Conservation (phyloP, 805 yeast species). For the Teunomyces panamensis region DNA sequence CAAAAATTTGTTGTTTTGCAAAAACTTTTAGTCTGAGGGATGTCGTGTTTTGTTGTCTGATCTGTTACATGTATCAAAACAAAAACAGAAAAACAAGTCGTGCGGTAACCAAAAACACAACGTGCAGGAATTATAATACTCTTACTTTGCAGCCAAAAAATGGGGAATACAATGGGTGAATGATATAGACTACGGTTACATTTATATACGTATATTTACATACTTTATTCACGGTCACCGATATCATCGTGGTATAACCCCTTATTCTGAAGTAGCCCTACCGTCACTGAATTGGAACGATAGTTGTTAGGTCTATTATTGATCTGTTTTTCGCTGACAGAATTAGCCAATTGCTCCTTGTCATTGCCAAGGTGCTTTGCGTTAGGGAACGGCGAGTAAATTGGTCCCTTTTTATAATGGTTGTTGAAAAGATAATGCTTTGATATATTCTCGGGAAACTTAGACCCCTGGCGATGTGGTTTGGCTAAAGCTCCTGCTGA, state of each 20-base stretch:
- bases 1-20: background rate
- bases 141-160: too few relatives aligned
- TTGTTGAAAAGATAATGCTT: slow-evolving; percentile 35
- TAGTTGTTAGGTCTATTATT: slow-evolving; percentile 25
- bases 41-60: slow-evolving; percentile 3
- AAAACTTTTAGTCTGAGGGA: background rate
- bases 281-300: slow-evolving; percentile 40
- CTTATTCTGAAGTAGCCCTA: slow-evolving; percentile 35
- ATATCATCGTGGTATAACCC: background rate
- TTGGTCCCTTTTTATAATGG: slow-evolving; percentile 49
- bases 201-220: background rate
- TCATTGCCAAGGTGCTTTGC: slow-evolving; percentile 39
- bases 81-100: slow-evolving; percentile 2
- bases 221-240: background rate
- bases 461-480: background rate
- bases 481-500: background rate
- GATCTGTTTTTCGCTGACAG: slow-evolving; percentile 13
- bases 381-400: slow-evolving; percentile 37
- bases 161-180: too few relatives aligned
- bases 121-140: background rate
- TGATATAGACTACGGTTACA: too few relatives aligned
- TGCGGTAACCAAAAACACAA: background rate
- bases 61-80: background rate
- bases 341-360: slow-evolving; percentile 23
- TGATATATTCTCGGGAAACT: background rate